phyloP scores from a whole-genome alignment of 2,329 filamentous ascomycete genomes.

The Basipetospora chlamydospora region DNA sequence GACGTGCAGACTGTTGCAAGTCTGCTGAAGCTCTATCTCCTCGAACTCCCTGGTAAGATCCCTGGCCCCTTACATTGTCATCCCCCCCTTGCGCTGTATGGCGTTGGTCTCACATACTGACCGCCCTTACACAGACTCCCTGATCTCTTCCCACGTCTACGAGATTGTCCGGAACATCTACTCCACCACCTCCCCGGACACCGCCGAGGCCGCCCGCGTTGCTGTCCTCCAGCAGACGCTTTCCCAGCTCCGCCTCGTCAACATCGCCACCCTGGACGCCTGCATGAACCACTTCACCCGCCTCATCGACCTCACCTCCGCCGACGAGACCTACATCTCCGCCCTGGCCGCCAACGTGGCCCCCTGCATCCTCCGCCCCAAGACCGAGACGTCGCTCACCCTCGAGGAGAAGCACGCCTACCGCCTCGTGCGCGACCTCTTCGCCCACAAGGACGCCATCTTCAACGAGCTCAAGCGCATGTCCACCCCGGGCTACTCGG shows the following conservation, averaged over 20 bases:
- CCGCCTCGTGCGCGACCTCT: constrained; percentile 79
- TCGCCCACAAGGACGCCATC: constrained; percentile 86
- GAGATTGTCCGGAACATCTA: constrained; percentile 98
- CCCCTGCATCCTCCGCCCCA: constrained; percentile 77
- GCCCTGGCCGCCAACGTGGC: constrained; percentile 62
- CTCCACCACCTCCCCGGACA: constrained; percentile 62
- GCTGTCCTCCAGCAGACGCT: constrained; percentile 91
- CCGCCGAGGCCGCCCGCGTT: constrained; percentile 64
- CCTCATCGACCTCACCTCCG: constrained; percentile 89
- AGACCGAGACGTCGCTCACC: constrained; percentile 74
- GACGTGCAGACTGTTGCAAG: constrained; percentile 91
- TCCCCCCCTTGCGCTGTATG: background rate
- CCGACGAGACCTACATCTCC: constrained; percentile 72
- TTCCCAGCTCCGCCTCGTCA: constrained; percentile 84
- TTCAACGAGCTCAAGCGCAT: constrained; percentile 93
- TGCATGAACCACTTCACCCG: constrained; percentile 97
- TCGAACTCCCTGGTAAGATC: constrained; percentile 83
- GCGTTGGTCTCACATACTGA: background rate
- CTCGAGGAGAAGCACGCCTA: constrained; percentile 92
- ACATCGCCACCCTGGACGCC: constrained; percentile 96
- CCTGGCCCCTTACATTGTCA: background rate
- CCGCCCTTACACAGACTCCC: constrained; percentile 53
- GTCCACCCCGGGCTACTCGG: constrained; percentile 52
- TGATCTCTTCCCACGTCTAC: constrained; percentile 95
- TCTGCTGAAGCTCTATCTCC: constrained; percentile 81